These are phyloP conservation scores for Morella rubra DNA, from an alignment of 306 rosid genomes.

Conservation along the genomic window DNA sequence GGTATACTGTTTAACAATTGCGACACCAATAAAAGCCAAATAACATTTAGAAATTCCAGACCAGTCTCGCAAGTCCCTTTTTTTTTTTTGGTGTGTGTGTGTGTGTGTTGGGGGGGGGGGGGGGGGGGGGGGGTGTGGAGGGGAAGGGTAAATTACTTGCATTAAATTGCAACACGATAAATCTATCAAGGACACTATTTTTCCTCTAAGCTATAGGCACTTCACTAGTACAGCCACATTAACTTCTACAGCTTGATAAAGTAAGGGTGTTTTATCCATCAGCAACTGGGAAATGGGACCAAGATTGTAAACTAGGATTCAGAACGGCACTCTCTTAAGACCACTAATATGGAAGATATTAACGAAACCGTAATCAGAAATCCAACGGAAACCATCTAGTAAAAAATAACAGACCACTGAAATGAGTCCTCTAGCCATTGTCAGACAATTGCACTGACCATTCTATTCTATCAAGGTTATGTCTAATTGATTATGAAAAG, in stretches of 20 bases:
- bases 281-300: neutral
- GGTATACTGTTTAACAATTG: conserved; percentile 18
- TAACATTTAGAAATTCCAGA: neutral
- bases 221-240: neutral
- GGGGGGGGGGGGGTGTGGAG: neutral
- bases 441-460: neutral
- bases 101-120: neutral
- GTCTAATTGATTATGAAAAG: neutral
- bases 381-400: neutral
- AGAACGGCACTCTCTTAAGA: neutral
- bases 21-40: conserved; percentile 6
- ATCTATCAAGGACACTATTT: neutral
- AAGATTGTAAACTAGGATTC: conserved; percentile 1
- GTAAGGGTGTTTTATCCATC: neutral
- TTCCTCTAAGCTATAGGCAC: no score
- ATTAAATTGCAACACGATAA: neutral
- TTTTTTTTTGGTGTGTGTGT: no score
- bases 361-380: neutral
- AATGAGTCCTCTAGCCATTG: no score
- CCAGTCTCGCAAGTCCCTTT: neutral
- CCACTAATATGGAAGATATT: neutral
- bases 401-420: no score
- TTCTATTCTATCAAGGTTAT: neutral
- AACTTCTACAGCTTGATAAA: neutral
- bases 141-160: neutral